Base-by-base conservation (phyloP, 1,139 yeast species). In the Pichia sp. region DNA sequence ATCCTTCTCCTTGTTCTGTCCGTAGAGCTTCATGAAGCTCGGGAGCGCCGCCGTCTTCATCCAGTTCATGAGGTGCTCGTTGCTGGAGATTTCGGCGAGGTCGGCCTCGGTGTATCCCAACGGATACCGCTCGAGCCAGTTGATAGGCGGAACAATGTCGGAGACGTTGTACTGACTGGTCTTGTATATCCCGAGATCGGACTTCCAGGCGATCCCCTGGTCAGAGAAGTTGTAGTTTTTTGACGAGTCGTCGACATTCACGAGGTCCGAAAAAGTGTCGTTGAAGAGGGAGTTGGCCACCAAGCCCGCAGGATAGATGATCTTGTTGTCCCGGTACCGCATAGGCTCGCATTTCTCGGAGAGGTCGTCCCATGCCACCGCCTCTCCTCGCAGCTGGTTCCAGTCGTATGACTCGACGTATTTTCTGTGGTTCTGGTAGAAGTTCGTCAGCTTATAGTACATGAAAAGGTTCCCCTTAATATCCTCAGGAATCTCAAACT, bases 21-120 rank as follows among this genome's bases (percentile, higher is more conserved):
- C 80, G 56, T 86, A 84, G 36, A 86, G 69, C 64, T 86, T 87
- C 72, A 83, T 79, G 66, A 85, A 85, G 10, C 79, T 75, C 30
- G 92, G 86, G 57, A 87, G 74, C 0, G 90, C 92, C 0, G 93
- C 90, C 1, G 93, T 86, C 62, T 90, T 77, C 95, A 87, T 87
- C 95, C 95, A 87, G 65, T 86, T 87, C 69, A 85, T 90, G 50
- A 79, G 73, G 45, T 75, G 72, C 60, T 79, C 81, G 81, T 86
- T 80, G 8, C 72, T 70, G 1, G 82, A 75, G 45, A 87, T 66
- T 62, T 82, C 80, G 1, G 88, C 89, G 55, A 87, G 64, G 66
- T 85, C 86, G 4, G 78, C 75, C 38, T 75, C 80, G 32, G 83
- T 85, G 68, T 87, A 87, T 1, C 93, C 93, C 55, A 85, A 68